phyloP scores from a whole-genome alignment of 192 early-diverging fungal genomes.

The Spizellomyces punctatus region DNA sequence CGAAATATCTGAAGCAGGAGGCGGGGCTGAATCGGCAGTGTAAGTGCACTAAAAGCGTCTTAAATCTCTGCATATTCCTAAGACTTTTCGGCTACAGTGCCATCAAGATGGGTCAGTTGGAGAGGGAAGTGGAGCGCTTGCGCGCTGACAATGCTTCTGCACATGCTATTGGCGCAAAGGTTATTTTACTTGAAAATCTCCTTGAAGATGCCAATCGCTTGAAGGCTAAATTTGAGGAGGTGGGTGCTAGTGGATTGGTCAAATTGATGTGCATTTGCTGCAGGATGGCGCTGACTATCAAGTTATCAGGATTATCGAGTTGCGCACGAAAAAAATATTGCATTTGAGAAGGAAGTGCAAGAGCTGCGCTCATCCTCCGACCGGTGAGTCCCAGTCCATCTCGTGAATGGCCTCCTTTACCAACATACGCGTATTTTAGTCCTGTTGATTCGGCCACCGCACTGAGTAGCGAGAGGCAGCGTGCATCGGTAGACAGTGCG shows the following conservation, averaged over 20 bases:
- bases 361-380: constrained; percentile 36
- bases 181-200: constrained; percentile 57
- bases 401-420: neutral
- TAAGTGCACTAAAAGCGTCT: too few species aligned
- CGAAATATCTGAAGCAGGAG: too few species aligned
- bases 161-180: constrained; percentile 30
- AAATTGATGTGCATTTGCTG: neutral
- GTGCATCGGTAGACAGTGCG: too few species aligned
- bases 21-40: too few species aligned
- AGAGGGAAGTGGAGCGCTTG: constrained; percentile 57
- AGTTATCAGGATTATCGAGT: constrained; percentile 50
- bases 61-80: neutral
- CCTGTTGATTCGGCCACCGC: too few species aligned
- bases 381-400: constrained; percentile 1
- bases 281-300: neutral
- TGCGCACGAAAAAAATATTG: constrained; percentile 54
- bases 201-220: constrained; percentile 63
- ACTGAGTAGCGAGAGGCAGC: too few species aligned
- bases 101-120: constrained; percentile 58
- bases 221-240: constrained; percentile 59
- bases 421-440: too few species aligned
- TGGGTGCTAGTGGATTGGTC: constrained; percentile 21
- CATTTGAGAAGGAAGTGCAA: constrained; percentile 52
- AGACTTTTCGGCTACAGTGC: neutral
- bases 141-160: constrained; percentile 27